These are phyloP conservation scores for Triticum aestivum DNA, from an alignment of 176 grass and related monocot species.

Conservation along the genomic window IWGSC_CS_RefSeq_v2.1 NC_057813.1:110675425-110675924, in stretches of 20 bases:
- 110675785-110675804: slow-evolving; percentile 4
- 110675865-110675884: slow-evolving; percentile 75
- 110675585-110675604: neutral
- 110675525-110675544: slow-evolving; percentile 98
- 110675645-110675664: slow-evolving; percentile 99
- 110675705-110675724: slow-evolving; percentile 98
- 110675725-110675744: slow-evolving; percentile 93
- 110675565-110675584: slow-evolving; percentile 10
- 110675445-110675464: slow-evolving; percentile 99
- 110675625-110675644: slow-evolving; percentile 18
- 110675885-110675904: slow-evolving; percentile 88
- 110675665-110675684: slow-evolving; percentile 98
- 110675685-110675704: slow-evolving; percentile 97
- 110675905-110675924: slow-evolving; percentile 88
- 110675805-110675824: neutral
- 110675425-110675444: slow-evolving; percentile 96
- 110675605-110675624: slow-evolving; percentile 22
- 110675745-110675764: slow-evolving; percentile 88
- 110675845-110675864: slow-evolving; percentile 17
- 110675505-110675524: slow-evolving; percentile 99
- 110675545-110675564: slow-evolving; percentile 58
- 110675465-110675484: slow-evolving; percentile 99
- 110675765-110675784: slow-evolving; percentile 11
- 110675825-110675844: slow-evolving; percentile 14
- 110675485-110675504: slow-evolving; percentile 89